Conservation (phyloP, 257 asterid species). For the Nicotiana tomentosiformis region DNA sequence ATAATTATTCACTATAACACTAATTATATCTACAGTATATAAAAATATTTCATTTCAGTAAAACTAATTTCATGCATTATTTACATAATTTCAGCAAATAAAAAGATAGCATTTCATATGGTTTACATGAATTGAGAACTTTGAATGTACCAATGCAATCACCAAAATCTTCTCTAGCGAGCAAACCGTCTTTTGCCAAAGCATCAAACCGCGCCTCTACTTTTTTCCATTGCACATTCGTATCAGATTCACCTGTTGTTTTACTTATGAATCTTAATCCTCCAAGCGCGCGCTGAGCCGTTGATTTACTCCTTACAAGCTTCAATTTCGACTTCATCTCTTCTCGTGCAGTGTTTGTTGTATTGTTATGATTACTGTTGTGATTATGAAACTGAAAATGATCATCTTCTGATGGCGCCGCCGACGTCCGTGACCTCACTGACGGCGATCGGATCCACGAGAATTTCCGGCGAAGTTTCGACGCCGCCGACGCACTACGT, state of each 20-base stretch:
- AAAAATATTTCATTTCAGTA: background rate
- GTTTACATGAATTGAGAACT: constrained; percentile 10
- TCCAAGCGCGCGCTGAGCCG: constrained; percentile 80
- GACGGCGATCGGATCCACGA: constrained; percentile 45
- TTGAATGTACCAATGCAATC: constrained; percentile 74
- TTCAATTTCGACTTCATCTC: constrained; percentile 59
- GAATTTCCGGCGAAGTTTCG: constrained; percentile 52
- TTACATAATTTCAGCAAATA: background rate
- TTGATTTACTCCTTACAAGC: constrained; percentile 62
- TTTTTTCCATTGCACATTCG: constrained; percentile 45
- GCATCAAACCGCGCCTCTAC: constrained; percentile 66
- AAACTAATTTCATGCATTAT: background rate
- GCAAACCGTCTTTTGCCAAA: constrained; percentile 58
- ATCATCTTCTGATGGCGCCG: constrained; percentile 18
- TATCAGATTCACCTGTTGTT: constrained; percentile 43
- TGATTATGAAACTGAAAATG: background rate
- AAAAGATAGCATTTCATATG: background rate
- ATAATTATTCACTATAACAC: background rate
- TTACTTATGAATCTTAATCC: constrained; percentile 79
- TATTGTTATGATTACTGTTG: constrained; percentile 16
- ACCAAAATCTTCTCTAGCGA: constrained; percentile 72
- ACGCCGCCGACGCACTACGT: constrained; percentile 56
- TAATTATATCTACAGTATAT: too few species aligned
- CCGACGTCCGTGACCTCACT: constrained; percentile 19
- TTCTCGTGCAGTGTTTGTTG: constrained; percentile 42